Conservation (phyloP, 2,329 filamentous ascomycete species). For the Epicoccum nigrum region DNA sequence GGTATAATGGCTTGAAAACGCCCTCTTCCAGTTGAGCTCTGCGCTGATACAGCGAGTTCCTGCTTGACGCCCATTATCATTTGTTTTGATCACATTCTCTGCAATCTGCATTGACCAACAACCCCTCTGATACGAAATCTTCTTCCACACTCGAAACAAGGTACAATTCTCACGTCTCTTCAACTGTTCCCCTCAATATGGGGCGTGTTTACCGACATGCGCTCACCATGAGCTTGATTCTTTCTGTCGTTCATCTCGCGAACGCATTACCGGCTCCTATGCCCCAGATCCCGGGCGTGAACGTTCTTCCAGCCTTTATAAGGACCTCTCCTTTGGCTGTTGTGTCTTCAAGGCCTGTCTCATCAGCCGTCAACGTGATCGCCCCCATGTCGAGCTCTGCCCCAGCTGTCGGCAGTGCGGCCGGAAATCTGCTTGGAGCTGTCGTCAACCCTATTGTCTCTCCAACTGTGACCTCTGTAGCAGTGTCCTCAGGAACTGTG, state of each 20-base stretch:
- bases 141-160: not conserved
- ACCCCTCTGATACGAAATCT: not conserved
- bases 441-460: not conserved
- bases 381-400: too few relatives aligned
- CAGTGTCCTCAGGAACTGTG: not conserved
- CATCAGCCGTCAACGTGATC: not conserved
- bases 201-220: constrained; percentile 15
- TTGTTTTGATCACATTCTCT: constrained; percentile 9
- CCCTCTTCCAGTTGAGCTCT: not conserved
- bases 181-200: constrained; percentile 8
- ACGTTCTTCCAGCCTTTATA: not conserved
- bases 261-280: constrained; percentile 9
- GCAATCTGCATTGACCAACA: constrained; percentile 1
- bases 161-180: not conserved
- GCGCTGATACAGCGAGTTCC: constrained; percentile 10
- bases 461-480: not conserved
- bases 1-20: constrained; percentile 6
- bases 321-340: not conserved
- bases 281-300: not conserved
- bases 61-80: constrained; percentile 6
- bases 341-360: not conserved
- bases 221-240: constrained; percentile 13
- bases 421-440: not conserved
- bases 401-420: not conserved
- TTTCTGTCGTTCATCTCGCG: constrained; percentile 1